Evolutionary conservation across 768 basidiomycete species (phyloP).

Genomic region (Collybia nuda): DNA sequence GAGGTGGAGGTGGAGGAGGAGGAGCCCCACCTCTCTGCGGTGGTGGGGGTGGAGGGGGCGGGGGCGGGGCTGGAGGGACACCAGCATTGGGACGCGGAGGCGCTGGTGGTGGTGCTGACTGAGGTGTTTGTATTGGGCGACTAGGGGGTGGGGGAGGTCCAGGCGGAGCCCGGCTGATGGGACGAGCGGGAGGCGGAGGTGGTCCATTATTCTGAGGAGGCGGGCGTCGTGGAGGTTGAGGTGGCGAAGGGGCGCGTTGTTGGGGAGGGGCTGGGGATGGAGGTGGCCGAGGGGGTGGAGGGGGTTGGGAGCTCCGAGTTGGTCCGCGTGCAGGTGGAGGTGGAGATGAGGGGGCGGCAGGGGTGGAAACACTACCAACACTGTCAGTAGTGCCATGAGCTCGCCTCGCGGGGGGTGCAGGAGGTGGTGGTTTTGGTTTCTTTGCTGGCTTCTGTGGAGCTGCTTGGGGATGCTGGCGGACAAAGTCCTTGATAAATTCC

Average conservation of each 20-base stretch:
- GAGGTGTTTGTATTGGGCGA: conserved; percentile 9
- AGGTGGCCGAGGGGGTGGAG: conserved; percentile 27
- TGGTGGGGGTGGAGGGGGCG: conserved; percentile 28
- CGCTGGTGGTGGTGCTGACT: conserved; percentile 7
- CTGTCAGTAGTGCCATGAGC: conserved; percentile 33
- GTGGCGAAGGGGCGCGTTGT: conserved; percentile 32
- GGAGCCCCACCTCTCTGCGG: conserved; percentile 30
- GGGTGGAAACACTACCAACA: conserved; percentile 30
- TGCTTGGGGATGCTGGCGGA: conserved; percentile 45
- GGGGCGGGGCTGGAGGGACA: conserved; percentile 18
- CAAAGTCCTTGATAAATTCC: conserved; percentile 87
- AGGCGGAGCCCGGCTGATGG: conserved; percentile 3
- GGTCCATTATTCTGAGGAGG: conserved; percentile 15
- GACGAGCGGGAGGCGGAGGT: conserved; percentile 15
- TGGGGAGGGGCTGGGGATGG: conserved; percentile 36
- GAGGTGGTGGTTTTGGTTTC: conserved; percentile 49
- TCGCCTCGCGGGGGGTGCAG: conserved; percentile 52
- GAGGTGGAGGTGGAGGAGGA: conserved; percentile 33
- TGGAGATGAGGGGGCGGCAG: conserved; percentile 31
- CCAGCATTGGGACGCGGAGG: conserved; percentile 6
- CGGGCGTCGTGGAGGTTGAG: conserved; percentile 16
- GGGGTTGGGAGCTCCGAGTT: conserved; percentile 30
- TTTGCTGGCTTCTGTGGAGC: conserved; percentile 41
- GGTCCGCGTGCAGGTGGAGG: conserved; percentile 26
- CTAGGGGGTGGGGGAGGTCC: conserved; percentile 18